Evolutionary conservation across 768 basidiomycete species (phyloP), one percentile per base, ranked within the genome.

Genomic region (Boletales sp.): DNA sequence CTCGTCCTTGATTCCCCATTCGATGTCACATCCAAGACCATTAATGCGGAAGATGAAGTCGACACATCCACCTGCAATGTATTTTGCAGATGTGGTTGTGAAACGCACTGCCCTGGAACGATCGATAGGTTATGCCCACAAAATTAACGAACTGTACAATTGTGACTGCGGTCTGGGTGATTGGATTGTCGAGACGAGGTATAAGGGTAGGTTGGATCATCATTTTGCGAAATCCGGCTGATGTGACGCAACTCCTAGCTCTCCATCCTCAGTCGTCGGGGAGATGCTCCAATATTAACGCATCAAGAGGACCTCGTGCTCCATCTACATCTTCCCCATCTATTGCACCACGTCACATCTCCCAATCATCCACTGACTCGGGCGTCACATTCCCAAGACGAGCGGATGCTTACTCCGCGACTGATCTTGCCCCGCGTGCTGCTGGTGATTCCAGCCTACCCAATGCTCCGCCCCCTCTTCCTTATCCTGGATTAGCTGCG

Each of bases 361-460:
- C 90, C 15, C 74, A 80, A 39, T 79, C 80, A 1, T 91, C 90
- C 10, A 79, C 83, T 56, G 79, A 81, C 14, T 88, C 89, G 5
- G 86, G 88, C 55, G 79, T 77, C 38, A 89, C 89, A 0, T 92
- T 92, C 67, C 88, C 90, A 14, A 78, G 79, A 24, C 83, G 90
- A 27, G 73, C 83, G n/a, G 90, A 92, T 58, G 87, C 90, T 10
- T 83, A 80, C 48, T 74, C 75, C 21, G 90, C 90, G 7, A 90
- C 89, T 3, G 90, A 92, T 64, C 75, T 92, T 12, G 74, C 82
- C 5, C 67, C 75, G 24, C 73, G 69, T 45, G 70, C 48, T 47
- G 69, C 58, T 17, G 71, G 68, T 42, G 82, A 86, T 57, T 63
- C 78, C 47, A 71, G 74, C 13, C 74, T 77, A 1, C 74, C 84